Percentiles rank a stretch among this genome's conserved stretches.
phyloP scores from a whole-genome alignment of 2,329 filamentous ascomycete genomes.

The Macrophomina phaseolina region DNA sequence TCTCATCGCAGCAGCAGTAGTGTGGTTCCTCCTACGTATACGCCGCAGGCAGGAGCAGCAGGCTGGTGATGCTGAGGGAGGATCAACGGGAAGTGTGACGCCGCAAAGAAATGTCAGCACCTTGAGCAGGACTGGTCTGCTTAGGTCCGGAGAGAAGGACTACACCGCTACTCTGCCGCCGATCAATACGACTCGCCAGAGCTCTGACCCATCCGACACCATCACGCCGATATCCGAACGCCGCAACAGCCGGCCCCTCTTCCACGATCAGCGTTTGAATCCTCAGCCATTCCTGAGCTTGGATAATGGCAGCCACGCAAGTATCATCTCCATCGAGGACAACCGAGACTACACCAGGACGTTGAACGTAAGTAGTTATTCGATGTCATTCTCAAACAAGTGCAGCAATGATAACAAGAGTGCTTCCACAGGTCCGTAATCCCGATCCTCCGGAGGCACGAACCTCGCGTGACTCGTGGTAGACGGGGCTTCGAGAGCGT shows the following conservation, averaged over 20 bases:
- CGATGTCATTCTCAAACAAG: neutral
- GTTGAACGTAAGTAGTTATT: slow-evolving; percentile 46
- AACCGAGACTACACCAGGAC: slow-evolving; percentile 55
- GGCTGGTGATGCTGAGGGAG: slow-evolving; percentile 29
- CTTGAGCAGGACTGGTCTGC: slow-evolving; percentile 54
- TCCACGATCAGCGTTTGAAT: slow-evolving; percentile 57
- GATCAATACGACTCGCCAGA: slow-evolving; percentile 34
- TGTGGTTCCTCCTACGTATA: slow-evolving; percentile 44
- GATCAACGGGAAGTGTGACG: slow-evolving; percentile 32
- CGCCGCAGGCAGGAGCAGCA: slow-evolving; percentile 30
- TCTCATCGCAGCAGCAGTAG: slow-evolving; percentile 44
- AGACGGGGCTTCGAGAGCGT: neutral
- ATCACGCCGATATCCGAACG: slow-evolving; percentile 43
- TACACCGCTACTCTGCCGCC: slow-evolving; percentile 36
- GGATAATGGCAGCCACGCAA: slow-evolving; percentile 53
- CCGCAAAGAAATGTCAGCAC: slow-evolving; percentile 53
- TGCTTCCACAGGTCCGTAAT: slow-evolving; percentile 38
- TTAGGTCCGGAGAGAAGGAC: slow-evolving; percentile 40
- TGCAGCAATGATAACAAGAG: slow-evolving; percentile 15
- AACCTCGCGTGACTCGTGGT: slow-evolving; percentile 20
- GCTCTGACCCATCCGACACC: slow-evolving; percentile 40
- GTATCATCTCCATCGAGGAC: slow-evolving; percentile 54
- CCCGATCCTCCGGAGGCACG: slow-evolving; percentile 36
- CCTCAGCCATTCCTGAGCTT: slow-evolving; percentile 54
- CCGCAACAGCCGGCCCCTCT: slow-evolving; percentile 51